These are phyloP conservation scores for Coemansia sp. DNA, from an alignment of 192 early-diverging fungal species.

Conservation along the genomic window DNA sequence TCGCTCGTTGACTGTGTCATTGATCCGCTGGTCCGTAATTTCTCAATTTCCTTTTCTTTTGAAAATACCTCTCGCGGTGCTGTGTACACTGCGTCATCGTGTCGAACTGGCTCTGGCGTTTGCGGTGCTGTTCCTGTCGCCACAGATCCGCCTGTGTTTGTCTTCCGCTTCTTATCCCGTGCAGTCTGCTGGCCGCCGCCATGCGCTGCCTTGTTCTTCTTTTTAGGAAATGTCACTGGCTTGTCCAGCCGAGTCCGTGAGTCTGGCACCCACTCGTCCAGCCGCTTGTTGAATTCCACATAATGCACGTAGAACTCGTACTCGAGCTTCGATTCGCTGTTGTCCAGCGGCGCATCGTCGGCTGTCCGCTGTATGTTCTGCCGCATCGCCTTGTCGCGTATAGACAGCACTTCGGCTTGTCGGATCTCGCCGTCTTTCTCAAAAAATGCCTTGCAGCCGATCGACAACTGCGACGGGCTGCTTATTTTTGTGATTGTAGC, in stretches of 20 bases:
- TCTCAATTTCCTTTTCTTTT: constrained; percentile 96
- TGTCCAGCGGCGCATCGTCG: constrained; percentile 50
- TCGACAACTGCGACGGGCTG: constrained; percentile 35
- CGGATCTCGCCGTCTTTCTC: constrained; percentile 67
- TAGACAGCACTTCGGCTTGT: constrained; percentile 84
- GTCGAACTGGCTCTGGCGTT: constrained; percentile 39
- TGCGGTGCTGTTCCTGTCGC: constrained; percentile 48
- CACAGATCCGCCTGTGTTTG: constrained; percentile 47
- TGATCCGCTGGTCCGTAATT: constrained; percentile 84
- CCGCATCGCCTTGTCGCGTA: constrained; percentile 57
- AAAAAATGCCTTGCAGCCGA: constrained; percentile 67
- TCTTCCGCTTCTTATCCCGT: constrained; percentile 55
- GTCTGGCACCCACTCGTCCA: constrained; percentile 91
- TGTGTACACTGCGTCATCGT: constrained; percentile 49
- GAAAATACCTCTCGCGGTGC: constrained; percentile 63
- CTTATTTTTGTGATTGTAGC: constrained; percentile 19
- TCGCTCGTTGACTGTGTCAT: constrained; percentile 98
- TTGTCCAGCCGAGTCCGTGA: constrained; percentile 65
- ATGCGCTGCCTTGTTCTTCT: constrained; percentile 54
- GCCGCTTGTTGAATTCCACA: constrained; percentile 94
- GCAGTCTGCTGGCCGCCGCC: constrained; percentile 31
- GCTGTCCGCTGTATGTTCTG: constrained; percentile 48
- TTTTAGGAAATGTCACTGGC: constrained; percentile 71
- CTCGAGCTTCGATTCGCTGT: constrained; percentile 24
- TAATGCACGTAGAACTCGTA: constrained; percentile 95